Evolutionary conservation across 306 rosid species (phyloP).

Genomic region (Cucurbita maxima): DNA sequence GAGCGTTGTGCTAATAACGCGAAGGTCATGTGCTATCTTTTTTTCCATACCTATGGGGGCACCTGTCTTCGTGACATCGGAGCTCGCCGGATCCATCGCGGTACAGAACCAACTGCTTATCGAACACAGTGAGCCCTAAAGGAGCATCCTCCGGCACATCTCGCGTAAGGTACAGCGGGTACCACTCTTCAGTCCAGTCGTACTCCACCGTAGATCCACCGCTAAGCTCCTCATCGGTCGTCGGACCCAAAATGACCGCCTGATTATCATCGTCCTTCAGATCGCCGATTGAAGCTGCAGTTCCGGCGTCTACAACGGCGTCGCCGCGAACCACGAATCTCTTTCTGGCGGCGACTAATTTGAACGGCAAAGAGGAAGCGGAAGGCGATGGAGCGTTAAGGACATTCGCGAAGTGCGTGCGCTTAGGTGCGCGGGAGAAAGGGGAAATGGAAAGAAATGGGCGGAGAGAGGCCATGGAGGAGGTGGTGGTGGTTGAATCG

Average conservation of each 20-base stretch:
- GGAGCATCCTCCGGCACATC: constrained; percentile 80
- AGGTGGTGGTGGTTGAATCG: not conserved
- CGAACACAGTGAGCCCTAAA: constrained; percentile 61
- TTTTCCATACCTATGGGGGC: constrained; percentile 63
- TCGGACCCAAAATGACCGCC: constrained; percentile 32
- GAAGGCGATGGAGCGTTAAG: not conserved
- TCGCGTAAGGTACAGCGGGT: constrained; percentile 65
- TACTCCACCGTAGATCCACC: constrained; percentile 37
- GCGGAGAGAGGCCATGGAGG: not conserved
- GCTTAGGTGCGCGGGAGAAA: not conserved
- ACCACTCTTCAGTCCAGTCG: constrained; percentile 90
- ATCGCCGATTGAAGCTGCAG: constrained; percentile 27
- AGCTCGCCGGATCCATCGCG: constrained; percentile 39
- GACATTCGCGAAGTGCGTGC: not conserved
- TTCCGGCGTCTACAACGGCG: constrained; percentile 31
- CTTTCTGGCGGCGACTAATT: not conserved
- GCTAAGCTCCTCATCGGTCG: constrained; percentile 35
- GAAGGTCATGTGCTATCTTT: not conserved
- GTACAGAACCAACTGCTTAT: constrained; percentile 57
- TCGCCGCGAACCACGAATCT: constrained; percentile 9
- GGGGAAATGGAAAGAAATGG: not conserved
- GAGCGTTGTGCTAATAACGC: not conserved
- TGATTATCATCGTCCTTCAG: constrained; percentile 18
- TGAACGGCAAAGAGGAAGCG: not conserved
- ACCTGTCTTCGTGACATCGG: constrained; percentile 69